Evolutionary conservation across 2,329 filamentous ascomycete genomes (phyloP).

Genomic region (Fonsecaea nubica): DNA sequence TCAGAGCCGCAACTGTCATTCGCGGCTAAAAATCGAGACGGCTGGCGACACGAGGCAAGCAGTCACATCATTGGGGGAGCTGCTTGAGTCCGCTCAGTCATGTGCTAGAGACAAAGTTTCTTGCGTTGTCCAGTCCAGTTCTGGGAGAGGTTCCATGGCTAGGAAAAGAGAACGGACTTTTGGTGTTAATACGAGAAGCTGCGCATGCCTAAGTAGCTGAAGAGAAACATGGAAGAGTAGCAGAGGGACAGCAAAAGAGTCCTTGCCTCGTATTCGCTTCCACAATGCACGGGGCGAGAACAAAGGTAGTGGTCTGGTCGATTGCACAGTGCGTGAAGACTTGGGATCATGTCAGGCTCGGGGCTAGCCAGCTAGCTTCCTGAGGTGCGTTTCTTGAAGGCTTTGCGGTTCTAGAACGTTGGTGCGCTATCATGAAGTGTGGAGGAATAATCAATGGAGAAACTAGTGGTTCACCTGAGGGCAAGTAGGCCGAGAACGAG

Average conservation of each 20-base stretch:
- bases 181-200: neutral
- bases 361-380: neutral
- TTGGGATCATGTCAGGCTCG: neutral
- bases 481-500: too few relatives aligned
- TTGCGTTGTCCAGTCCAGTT: neutral
- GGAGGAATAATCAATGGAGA: neutral
- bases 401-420: conserved; percentile 1
- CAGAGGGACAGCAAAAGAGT: neutral
- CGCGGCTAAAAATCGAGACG: neutral
- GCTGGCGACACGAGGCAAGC: neutral
- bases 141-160: neutral
- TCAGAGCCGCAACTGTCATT: neutral
- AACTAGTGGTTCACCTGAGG: too few relatives aligned
- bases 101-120: neutral
- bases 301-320: neutral
- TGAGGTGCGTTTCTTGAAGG: neutral
- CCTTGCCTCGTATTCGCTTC: conserved; percentile 12
- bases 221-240: neutral
- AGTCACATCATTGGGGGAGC: neutral
- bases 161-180: neutral
- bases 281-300: neutral
- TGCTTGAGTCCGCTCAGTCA: neutral
- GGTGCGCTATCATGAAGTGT: neutral
- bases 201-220: neutral
- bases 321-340: neutral